Evolutionary conservation across 1,284 basidiomycete species (phyloP).

Genomic region (Ustilago bromivora): DNA sequence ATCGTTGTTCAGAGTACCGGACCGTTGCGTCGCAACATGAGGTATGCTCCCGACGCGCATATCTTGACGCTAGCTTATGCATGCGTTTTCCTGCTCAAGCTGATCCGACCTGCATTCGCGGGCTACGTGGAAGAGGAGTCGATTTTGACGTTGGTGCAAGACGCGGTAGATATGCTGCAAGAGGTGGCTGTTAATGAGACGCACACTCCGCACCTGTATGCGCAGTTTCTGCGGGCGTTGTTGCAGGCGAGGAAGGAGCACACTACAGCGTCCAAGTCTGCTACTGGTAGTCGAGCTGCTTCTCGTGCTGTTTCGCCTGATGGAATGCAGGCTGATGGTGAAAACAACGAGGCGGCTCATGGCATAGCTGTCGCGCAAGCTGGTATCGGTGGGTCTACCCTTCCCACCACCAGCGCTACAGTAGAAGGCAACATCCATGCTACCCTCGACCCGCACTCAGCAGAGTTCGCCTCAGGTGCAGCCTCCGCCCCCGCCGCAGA

Average conservation of each 20-base stretch:
- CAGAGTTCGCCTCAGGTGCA: constrained; percentile 5
- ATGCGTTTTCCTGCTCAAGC: constrained; percentile 75
- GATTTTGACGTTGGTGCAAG: constrained; percentile 79
- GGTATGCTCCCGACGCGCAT: constrained; percentile 89
- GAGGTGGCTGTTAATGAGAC: constrained; percentile 63
- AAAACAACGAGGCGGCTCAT: not conserved
- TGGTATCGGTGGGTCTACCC: not conserved
- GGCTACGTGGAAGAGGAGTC: constrained; percentile 77
- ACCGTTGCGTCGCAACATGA: constrained; percentile 73
- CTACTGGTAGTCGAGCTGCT: constrained; percentile 41
- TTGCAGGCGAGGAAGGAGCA: constrained; percentile 61
- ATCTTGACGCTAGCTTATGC: constrained; percentile 92
- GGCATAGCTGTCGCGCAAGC: not conserved
- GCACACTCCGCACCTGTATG: constrained; percentile 65
- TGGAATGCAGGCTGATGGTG: constrained; percentile 13
- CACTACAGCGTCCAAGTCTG: constrained; percentile 41
- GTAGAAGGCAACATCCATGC: constrained; percentile 9
- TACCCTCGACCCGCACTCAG: constrained; percentile 14
- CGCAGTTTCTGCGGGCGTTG: constrained; percentile 60
- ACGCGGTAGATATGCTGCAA: constrained; percentile 77
- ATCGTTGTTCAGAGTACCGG: constrained; percentile 57
- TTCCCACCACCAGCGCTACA: not conserved
- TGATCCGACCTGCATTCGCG: constrained; percentile 83
- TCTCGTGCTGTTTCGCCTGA: constrained; percentile 46
- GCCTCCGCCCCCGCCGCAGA: constrained; percentile 8